Percentiles rank a stretch among this genome's conserved stretches.
These are phyloP conservation scores for Tetrapyrgos nigripes DNA, from an alignment of 1,284 basidiomycete species.

Conservation along the genomic window DNA sequence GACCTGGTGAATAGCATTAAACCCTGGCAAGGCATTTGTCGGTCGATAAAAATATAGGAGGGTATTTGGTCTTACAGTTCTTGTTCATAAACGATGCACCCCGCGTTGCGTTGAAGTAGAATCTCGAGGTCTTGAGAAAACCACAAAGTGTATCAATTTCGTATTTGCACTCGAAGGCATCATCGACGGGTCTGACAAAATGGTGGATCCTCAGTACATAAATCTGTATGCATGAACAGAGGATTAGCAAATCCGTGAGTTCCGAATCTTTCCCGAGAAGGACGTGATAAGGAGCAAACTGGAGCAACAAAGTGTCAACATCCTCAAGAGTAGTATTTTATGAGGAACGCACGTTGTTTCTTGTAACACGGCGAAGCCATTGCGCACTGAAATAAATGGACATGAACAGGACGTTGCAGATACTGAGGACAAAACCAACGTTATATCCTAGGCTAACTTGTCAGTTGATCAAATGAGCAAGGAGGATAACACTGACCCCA, in stretches of 20 bases:
- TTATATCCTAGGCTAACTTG: constrained; percentile 64
- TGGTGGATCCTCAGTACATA: no score
- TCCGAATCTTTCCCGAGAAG: constrained; percentile 62
- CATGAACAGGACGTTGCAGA: not conserved
- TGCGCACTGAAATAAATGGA: constrained; percentile 52
- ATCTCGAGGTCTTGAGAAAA: constrained; percentile 77
- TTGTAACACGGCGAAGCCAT: constrained; percentile 79
- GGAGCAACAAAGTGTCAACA: no score
- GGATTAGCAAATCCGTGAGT: constrained; percentile 68
- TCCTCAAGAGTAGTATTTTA: no score
- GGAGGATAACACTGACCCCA: constrained; percentile 56
- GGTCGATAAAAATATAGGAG: no score
- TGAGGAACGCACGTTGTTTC: constrained; percentile 72
- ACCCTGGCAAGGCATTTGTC: constrained; percentile 56
- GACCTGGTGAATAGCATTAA: constrained; percentile 71
- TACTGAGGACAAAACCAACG: constrained; percentile 44
- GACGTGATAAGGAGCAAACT: constrained; percentile 73
- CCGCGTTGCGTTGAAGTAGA: constrained; percentile 72
- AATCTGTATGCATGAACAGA: no score
- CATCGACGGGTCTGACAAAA: no score
- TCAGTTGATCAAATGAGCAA: constrained; percentile 1
- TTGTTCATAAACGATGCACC: constrained; percentile 75
- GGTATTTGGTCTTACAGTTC: constrained; percentile 69
- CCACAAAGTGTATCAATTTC: constrained; percentile 79
- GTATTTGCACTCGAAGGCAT: constrained; percentile 86